A percentile compares a stretch with the other conserved stretches of the same genome.
phyloP scores from a whole-genome alignment of 805 yeast genomes.

The Suhomyces prunicola region DNA sequence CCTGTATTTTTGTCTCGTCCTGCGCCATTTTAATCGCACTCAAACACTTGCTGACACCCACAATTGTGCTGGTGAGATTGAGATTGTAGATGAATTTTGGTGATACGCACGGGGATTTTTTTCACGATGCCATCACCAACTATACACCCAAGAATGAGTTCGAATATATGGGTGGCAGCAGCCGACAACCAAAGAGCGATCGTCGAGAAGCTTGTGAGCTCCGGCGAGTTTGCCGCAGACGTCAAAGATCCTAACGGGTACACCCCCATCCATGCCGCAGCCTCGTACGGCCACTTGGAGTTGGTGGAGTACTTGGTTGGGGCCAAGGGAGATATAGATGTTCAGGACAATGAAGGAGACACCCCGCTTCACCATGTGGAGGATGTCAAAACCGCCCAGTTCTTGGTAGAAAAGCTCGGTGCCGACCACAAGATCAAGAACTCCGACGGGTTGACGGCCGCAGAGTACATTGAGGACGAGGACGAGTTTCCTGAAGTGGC shows the following conservation, averaged over 20 bases:
- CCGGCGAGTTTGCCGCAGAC: constrained; percentile 59
- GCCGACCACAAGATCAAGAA: constrained; percentile 68
- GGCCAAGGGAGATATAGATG: constrained; percentile 74
- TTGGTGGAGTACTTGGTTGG: constrained; percentile 56
- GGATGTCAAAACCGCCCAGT: constrained; percentile 58
- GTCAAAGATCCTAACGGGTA: constrained; percentile 90
- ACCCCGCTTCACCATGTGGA: constrained; percentile 94
- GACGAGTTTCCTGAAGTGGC: constrained; percentile 80
- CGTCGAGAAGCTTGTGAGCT: constrained; percentile 54
- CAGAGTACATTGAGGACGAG: constrained; percentile 75
- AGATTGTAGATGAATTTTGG: not conserved
- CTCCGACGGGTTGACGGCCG: constrained; percentile 71
- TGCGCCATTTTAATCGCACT: not conserved
- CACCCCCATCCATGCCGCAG: constrained; percentile 97
- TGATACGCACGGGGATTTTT: not conserved
- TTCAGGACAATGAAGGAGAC: constrained; percentile 87
- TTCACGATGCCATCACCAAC: not conserved
- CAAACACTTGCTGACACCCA: too few relatives aligned
- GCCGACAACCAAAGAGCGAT: constrained; percentile 69
- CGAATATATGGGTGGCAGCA: constrained; percentile 93
- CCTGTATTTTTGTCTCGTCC: not conserved
- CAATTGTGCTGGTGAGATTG: too few relatives aligned
- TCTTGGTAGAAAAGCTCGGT: constrained; percentile 60
- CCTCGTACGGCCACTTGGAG: constrained; percentile 81
- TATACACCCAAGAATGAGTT: constrained; percentile 26